phyloP scores from a whole-genome alignment of 257 asterid species.

The Prunella vulgaris region DNA sequence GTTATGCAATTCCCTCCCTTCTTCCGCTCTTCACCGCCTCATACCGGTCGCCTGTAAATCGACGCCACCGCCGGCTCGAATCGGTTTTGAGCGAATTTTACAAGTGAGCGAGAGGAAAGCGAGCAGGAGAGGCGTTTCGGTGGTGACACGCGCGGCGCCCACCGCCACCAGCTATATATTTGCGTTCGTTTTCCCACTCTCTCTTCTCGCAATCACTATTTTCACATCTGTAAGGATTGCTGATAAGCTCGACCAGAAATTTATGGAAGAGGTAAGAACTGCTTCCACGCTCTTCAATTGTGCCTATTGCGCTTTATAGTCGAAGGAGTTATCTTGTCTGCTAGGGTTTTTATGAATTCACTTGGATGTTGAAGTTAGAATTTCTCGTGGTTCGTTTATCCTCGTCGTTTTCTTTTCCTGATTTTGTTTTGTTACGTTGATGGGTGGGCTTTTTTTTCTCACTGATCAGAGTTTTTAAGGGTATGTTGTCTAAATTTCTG shows the following conservation, averaged over 20 bases:
- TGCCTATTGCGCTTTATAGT: neutral
- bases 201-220: slow-evolving; percentile 61
- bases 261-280: slow-evolving; percentile 63
- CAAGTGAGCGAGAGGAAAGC: slow-evolving; percentile 10
- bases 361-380: neutral
- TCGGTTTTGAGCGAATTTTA: slow-evolving; percentile 8
- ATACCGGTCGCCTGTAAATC: slow-evolving; percentile 22
- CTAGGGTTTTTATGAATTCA: neutral
- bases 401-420: too few species aligned
- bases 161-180: slow-evolving; percentile 48
- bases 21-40: slow-evolving; percentile 18
- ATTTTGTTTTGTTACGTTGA: too few species aligned
- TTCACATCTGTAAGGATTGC: slow-evolving; percentile 51
- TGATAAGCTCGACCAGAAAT: slow-evolving; percentile 67
- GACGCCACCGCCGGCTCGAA: slow-evolving; percentile 3
- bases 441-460: too few species aligned
- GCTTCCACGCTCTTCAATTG: neutral
- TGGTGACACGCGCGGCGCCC: slow-evolving; percentile 58
- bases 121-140: slow-evolving; percentile 39
- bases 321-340: neutral
- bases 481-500: too few species aligned
- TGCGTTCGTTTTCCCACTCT: slow-evolving; percentile 62
- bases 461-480: too few species aligned
- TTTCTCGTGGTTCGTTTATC: too few species aligned
- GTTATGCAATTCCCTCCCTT: slow-evolving; percentile 25